Conservation (phyloP, 192 early-diverging fungal species). For the Coemansia sp. region DNA sequence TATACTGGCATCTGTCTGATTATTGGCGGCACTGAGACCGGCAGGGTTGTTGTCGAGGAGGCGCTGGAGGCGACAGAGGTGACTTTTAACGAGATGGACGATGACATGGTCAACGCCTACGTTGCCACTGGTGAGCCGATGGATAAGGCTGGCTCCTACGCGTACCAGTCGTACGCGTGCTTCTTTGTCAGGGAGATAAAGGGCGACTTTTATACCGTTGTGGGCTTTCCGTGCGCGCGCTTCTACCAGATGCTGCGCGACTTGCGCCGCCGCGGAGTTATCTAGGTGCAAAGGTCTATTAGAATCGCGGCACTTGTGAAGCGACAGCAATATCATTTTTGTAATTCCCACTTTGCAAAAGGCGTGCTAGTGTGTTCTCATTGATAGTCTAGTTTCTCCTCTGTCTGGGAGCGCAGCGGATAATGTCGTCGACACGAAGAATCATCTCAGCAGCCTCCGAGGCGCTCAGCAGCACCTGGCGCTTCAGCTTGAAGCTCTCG, state of each 20-base stretch:
- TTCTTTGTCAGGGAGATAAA: constrained; percentile 69
- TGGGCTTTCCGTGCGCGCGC: constrained; percentile 48
- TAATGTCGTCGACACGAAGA: constrained; percentile 96
- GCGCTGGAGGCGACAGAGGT: constrained; percentile 64
- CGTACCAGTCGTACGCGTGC: constrained; percentile 74
- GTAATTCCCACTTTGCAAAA: neutral
- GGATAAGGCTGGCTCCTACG: constrained; percentile 85
- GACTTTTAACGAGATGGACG: constrained; percentile 59
- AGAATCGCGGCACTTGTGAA: no score
- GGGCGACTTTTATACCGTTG: constrained; percentile 86
- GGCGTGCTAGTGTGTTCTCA: neutral
- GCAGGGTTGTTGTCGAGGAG: constrained; percentile 9
- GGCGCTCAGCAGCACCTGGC: constrained; percentile 87
- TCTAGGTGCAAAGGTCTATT: constrained; percentile 2
- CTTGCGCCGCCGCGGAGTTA: constrained; percentile 16
- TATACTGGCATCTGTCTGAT: constrained; percentile 71
- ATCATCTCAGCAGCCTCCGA: constrained; percentile 97
- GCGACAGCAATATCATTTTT: neutral
- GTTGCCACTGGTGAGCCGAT: constrained; percentile 61
- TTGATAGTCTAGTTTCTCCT: constrained; percentile 25
- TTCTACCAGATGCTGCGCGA: constrained; percentile 48
- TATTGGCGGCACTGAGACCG: constrained; percentile 1
- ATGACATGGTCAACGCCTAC: constrained; percentile 65
- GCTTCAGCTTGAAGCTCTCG: constrained; percentile 96
- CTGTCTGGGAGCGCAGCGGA: constrained; percentile 79